Percentiles rank a stretch among this genome's conserved stretches.
Conservation (phyloP, 2,329 filamentous ascomycete genomes). For the Sphaerulina vaccinii region DNA sequence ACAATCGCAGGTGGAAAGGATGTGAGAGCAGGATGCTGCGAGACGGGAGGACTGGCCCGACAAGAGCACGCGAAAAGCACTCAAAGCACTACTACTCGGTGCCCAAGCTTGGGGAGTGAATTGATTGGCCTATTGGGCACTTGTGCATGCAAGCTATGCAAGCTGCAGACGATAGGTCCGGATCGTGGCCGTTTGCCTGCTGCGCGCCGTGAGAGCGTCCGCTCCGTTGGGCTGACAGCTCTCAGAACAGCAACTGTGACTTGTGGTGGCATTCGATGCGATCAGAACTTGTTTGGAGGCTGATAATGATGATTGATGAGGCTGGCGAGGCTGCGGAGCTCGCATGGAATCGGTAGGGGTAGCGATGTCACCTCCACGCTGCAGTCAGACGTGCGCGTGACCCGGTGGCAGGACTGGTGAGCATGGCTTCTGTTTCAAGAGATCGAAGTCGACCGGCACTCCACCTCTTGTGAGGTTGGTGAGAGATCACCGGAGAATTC, state of each 20-base stretch:
- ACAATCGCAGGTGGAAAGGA: constrained; percentile 2
- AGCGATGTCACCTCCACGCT: neutral
- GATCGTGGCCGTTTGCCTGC: constrained; percentile 13
- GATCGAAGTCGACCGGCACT: neutral
- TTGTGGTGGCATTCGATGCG: neutral
- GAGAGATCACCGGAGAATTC: neutral
- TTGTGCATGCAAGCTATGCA: constrained; percentile 13
- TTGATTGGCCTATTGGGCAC: constrained; percentile 15
- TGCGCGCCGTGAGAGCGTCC: constrained; percentile 5
- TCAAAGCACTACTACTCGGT: constrained; percentile 5
- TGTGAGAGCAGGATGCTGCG: constrained; percentile 1
- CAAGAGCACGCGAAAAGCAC: constrained; percentile 5
- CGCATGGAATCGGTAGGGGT: neutral
- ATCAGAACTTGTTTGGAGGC: neutral
- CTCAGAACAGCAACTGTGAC: neutral
- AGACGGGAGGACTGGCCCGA: constrained; percentile 8
- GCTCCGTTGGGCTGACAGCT: neutral
- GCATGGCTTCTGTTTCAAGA: neutral
- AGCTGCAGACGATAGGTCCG: constrained; percentile 6
- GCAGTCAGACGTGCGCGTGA: neutral
- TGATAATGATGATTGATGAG: neutral
- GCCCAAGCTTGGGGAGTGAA: neutral
- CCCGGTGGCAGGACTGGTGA: constrained; percentile 1
- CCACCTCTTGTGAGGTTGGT: neutral
- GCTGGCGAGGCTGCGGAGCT: neutral